A percentile compares a stretch with the other conserved stretches of the same genome.
phyloP scores from a whole-genome alignment of 2,329 filamentous ascomycete species.

The Cordyceps cateniannulata region DNA sequence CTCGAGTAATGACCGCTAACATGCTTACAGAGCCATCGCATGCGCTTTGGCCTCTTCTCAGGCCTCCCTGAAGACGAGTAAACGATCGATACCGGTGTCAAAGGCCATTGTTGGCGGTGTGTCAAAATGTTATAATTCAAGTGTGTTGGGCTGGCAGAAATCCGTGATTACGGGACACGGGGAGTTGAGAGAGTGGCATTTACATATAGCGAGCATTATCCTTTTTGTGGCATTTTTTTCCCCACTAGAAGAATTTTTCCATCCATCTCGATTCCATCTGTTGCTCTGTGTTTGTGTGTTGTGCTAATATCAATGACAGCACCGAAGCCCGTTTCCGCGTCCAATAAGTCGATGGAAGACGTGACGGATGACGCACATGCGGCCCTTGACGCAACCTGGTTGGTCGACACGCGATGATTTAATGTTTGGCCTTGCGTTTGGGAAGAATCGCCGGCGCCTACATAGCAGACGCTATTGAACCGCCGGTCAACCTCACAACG shows the following conservation, averaged over 20 bases:
- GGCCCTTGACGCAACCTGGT: not conserved
- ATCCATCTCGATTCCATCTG: not conserved
- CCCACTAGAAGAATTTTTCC: conserved; percentile 14
- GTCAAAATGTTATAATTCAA: conserved; percentile 8
- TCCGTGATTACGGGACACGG: conserved; percentile 9
- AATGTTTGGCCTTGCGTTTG: not conserved
- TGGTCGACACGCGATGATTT: not conserved
- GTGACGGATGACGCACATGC: not conserved
- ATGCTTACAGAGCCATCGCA: conserved; percentile 60
- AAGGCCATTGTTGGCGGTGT: not conserved
- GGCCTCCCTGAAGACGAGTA: conserved; percentile 55
- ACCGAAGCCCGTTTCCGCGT: too few species aligned
- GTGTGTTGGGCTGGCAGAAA: conserved; percentile 5
- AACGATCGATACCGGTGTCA: not conserved
- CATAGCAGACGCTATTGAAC: not conserved
- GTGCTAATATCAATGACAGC: too few species aligned
- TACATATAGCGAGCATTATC: conserved; percentile 30
- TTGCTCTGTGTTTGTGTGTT: not conserved
- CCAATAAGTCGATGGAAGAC: not conserved
- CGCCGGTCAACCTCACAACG: not conserved
- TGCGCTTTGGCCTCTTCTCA: conserved; percentile 70
- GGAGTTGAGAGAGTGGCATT: conserved; percentile 19
- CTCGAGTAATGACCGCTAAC: conserved; percentile 18
- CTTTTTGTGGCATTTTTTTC: conserved; percentile 22
- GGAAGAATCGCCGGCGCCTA: not conserved